These are phyloP conservation scores for Aspergillus versicolor DNA, from an alignment of 2,329 filamentous ascomycete genomes.

Conservation along the genomic window DNA sequence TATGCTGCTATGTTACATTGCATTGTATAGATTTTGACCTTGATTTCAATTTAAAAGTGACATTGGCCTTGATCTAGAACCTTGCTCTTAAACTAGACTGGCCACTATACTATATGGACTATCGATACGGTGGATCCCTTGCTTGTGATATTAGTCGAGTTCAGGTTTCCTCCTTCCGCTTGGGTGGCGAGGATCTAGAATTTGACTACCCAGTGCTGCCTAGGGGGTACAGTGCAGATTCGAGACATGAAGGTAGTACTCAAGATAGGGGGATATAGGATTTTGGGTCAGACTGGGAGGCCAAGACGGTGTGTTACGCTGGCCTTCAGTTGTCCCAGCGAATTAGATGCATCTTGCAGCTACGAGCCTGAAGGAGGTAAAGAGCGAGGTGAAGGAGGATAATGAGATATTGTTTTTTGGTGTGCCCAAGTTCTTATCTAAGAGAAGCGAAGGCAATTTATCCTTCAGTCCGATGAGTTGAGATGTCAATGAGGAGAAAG, in stretches of 20 bases:
- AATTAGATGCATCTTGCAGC: neutral
- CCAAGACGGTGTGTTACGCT: neutral
- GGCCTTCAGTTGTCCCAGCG: neutral
- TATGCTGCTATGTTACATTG: neutral
- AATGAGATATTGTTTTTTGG: slow-evolving; percentile 1
- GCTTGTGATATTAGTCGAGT: neutral
- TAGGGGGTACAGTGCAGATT: no score
- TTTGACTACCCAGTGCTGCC: neutral
- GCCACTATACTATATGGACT: neutral
- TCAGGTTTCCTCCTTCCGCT: neutral
- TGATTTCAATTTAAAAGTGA: neutral
- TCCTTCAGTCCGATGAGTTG: slow-evolving; percentile 12
- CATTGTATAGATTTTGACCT: neutral
- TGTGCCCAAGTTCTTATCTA: slow-evolving; percentile 9
- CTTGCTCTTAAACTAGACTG: neutral
- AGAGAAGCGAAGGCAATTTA: slow-evolving; percentile 8
- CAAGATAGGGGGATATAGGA: neutral
- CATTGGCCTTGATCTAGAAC: neutral
- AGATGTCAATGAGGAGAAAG: neutral
- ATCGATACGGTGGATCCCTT: neutral
- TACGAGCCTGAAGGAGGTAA: neutral
- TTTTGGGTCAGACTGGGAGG: neutral
- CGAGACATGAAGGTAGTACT: no score
- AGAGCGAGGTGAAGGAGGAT: neutral
- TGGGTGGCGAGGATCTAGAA: neutral